phyloP scores from a whole-genome alignment of 306 rosid genomes.

The Cucumis melo region DNA sequence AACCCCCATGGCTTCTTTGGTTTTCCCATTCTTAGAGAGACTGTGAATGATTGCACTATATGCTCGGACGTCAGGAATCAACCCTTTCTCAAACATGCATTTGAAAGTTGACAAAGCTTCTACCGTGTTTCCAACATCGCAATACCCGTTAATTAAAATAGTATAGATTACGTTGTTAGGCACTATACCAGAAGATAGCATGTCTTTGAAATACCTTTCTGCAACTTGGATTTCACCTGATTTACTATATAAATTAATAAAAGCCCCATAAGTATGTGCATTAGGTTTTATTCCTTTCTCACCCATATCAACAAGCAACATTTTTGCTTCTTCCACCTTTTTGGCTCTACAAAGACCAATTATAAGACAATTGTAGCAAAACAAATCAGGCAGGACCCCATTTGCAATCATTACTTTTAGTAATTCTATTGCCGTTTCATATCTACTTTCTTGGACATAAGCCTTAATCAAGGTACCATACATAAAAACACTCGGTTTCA shows the following conservation, averaged over 20 bases:
- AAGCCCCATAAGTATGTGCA: slow-evolving; percentile 35
- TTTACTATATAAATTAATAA: slow-evolving; percentile 19
- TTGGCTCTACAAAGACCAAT: slow-evolving; percentile 23
- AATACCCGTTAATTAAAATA: slow-evolving; percentile 27
- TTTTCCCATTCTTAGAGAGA: slow-evolving; percentile 29
- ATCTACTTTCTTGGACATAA: slow-evolving; percentile 14
- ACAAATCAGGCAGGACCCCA: slow-evolving; percentile 24
- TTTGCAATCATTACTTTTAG: slow-evolving; percentile 18
- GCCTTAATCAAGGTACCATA: slow-evolving; percentile 21
- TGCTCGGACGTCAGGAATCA: slow-evolving; percentile 20
- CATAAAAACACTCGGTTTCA: slow-evolving; percentile 22
- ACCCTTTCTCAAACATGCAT: slow-evolving; percentile 18
- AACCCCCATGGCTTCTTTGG: slow-evolving; percentile 27
- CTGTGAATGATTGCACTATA: slow-evolving; percentile 25
- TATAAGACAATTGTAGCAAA: slow-evolving; percentile 32
- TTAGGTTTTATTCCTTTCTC: slow-evolving; percentile 28
- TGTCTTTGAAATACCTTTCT: slow-evolving; percentile 22
- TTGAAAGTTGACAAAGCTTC: slow-evolving; percentile 28
- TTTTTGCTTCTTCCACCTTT: slow-evolving; percentile 18
- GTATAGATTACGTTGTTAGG: slow-evolving; percentile 21
- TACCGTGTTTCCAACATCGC: slow-evolving; percentile 18
- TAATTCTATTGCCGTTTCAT: slow-evolving; percentile 20
- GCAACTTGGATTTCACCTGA: slow-evolving; percentile 25
- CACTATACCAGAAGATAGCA: slow-evolving; percentile 20
- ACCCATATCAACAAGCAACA: slow-evolving; percentile 22